Base-by-base conservation (phyloP, 768 basidiomycete genomes). In the Candolleomyces eurysporus region DNA sequence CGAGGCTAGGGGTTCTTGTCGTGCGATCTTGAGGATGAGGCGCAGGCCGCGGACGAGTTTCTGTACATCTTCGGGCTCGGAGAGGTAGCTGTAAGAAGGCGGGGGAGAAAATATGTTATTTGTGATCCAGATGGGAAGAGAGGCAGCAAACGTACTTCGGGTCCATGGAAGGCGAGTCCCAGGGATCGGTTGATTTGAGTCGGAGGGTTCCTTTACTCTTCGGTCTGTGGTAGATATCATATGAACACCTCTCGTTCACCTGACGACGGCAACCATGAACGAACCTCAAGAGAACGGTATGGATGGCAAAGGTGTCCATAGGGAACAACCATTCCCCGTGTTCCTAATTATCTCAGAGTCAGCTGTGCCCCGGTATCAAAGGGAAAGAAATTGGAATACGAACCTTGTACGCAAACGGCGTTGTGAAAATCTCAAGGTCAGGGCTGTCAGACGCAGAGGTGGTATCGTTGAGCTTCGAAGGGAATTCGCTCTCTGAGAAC, bases 391-490 rank as follows among this genome's bases (percentile, higher is more conserved):
- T 10, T 48, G 32, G n/a, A 19, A 21, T 2, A 50, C 52, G 21
- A 31, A 75, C 76, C 67, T 75, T 75, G 61, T 79, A 78, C 5
- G 73, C 80, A 13, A 80, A 51, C 3, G 77, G 76, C 26, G 77
- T 79, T 2, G 67, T 63, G 59, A 77, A 76, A 5, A 81, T 64
- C 61, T 82, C 81, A 3, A 82, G 61, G 58, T 82, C 81, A 19
- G 81, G 79, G 39, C 73, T 72, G 22, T 72, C 71, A 1, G 74
- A 54, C 13, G 74, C 75, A 2, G 79, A 79, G 8, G 79, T 79
- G 40, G 69, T 74, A 57, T 80, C 78, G 64, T 71, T 51, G 43
- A 81, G 48, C 11, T 65, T 67, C 13, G 70, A 65, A 7, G 70
- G 72, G 53, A 67, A 74, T 40, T 74, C 65, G 5, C 58, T 63